A percentile compares a stretch with the other conserved stretches of the same genome.
phyloP scores from a whole-genome alignment of 2,329 filamentous ascomycete species.

The Coniochaeta ligniaria region DNA sequence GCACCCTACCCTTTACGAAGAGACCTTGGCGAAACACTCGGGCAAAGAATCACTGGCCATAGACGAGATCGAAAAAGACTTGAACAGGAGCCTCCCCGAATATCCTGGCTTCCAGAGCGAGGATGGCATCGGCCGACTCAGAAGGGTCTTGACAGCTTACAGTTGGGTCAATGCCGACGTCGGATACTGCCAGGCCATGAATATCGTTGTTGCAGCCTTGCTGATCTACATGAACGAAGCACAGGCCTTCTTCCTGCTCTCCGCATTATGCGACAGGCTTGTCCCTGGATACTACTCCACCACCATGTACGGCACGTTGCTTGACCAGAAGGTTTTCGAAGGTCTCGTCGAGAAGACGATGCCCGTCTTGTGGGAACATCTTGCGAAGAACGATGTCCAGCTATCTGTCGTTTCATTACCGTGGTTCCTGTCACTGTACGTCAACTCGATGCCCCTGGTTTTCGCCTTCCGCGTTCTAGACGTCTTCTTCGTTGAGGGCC shows the following conservation, averaged over 20 bases:
- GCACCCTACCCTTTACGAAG: conserved; percentile 73
- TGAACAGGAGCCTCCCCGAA: conserved; percentile 92
- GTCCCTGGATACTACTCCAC: conserved; percentile 96
- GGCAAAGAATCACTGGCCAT: conserved; percentile 90
- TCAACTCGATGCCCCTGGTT: conserved; percentile 98
- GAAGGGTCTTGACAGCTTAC: conserved; percentile 90
- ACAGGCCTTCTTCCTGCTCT: conserved; percentile 92
- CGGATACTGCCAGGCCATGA: conserved; percentile 99
- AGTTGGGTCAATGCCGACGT: conserved; percentile 96
- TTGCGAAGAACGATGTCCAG: conserved; percentile 95
- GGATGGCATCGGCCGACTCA: conserved; percentile 83
- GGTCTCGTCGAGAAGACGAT: conserved; percentile 98
- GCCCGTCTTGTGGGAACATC: conserved; percentile 95
- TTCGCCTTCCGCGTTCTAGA: conserved; percentile 96
- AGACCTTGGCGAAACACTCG: conserved; percentile 76
- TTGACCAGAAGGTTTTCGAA: conserved; percentile 97
- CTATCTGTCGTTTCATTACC: conserved; percentile 94
- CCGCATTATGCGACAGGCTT: conserved; percentile 83
- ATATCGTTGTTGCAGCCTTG: conserved; percentile 95
- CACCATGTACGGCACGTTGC: conserved; percentile 96
- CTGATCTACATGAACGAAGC: conserved; percentile 97
- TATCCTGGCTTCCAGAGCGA: conserved; percentile 97
- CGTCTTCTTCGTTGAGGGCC: conserved; percentile 96
- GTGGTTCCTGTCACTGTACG: conserved; percentile 96
- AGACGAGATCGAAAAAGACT: conserved; percentile 97